Evolutionary conservation across 768 basidiomycete genomes (phyloP).

Genomic region (Auricularia sp.): DNA sequence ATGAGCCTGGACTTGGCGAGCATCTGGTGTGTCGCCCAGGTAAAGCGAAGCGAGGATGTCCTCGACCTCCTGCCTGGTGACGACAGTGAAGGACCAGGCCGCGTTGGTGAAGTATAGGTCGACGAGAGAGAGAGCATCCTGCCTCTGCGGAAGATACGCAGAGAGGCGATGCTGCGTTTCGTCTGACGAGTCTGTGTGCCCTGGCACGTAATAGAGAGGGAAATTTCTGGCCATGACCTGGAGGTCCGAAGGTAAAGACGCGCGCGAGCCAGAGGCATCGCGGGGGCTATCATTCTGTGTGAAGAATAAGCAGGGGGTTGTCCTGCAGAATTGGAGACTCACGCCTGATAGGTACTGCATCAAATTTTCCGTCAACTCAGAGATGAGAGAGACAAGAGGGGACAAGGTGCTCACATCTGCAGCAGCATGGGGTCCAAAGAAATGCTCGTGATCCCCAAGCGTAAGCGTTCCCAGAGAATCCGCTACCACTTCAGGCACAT

Average conservation of each 20-base stretch:
- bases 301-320: too few relatives aligned
- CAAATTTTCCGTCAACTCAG: too few relatives aligned
- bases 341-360: too few relatives aligned
- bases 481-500: neutral
- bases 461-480: neutral
- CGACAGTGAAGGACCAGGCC: conserved; percentile 58
- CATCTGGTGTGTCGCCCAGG: neutral
- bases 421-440: neutral
- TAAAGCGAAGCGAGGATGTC: conserved; percentile 25
- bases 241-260: too few relatives aligned
- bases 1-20: conserved; percentile 22
- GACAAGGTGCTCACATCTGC: neutral
- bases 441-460: neutral
- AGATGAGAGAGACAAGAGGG: too few relatives aligned
- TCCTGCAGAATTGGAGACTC: too few relatives aligned
- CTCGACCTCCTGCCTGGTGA: conserved; percentile 49
- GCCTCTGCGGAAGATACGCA: conserved; percentile 7
- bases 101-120: conserved; percentile 54
- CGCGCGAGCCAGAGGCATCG: too few relatives aligned
- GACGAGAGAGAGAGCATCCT: conserved; percentile 48
- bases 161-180: too few relatives aligned
- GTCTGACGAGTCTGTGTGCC: too few relatives aligned
- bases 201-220: too few relatives aligned
- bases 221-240: too few relatives aligned
- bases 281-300: too few relatives aligned